phyloP scores from a whole-genome alignment of 495 filamentous ascomycete genomes.

The Evernia prunastri region DNA sequence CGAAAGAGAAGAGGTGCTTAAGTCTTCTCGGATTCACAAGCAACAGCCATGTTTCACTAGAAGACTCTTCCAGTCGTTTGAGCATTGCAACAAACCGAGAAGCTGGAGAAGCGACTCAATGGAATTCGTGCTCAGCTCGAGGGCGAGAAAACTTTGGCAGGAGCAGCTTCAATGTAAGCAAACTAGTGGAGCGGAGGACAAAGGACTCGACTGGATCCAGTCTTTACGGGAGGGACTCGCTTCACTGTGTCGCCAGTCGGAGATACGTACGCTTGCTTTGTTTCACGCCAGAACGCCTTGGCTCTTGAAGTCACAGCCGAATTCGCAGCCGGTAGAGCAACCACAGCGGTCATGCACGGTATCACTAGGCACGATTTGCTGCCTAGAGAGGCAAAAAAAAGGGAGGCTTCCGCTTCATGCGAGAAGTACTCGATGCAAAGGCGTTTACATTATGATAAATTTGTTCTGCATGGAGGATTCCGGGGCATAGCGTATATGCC shows the following conservation, averaged over 20 bases:
- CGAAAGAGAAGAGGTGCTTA: neutral
- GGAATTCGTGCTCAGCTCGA: neutral
- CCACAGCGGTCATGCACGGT: neutral
- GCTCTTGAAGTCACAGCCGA: neutral
- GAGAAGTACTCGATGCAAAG: neutral
- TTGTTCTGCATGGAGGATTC: neutral
- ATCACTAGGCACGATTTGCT: neutral
- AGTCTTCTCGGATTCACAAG: neutral
- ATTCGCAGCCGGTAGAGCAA: neutral
- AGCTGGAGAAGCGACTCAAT: neutral
- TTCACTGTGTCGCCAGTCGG: neutral
- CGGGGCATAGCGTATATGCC: neutral
- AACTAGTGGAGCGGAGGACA: neutral
- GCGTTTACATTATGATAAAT: neutral
- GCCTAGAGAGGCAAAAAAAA: neutral
- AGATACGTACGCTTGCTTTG: constrained; percentile 1
- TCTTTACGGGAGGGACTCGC: neutral
- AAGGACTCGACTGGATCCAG: neutral
- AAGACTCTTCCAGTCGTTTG: neutral
- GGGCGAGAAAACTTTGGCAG: neutral
- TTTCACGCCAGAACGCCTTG: constrained; percentile 4
- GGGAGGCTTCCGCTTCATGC: neutral
- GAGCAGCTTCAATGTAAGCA: neutral
- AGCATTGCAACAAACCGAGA: neutral
- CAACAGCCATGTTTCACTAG: neutral